Percentiles rank a stretch among this genome's conserved stretches.
phyloP scores from a whole-genome alignment of 164 flowering plant genomes.

The Stephania japonica region DNA sequence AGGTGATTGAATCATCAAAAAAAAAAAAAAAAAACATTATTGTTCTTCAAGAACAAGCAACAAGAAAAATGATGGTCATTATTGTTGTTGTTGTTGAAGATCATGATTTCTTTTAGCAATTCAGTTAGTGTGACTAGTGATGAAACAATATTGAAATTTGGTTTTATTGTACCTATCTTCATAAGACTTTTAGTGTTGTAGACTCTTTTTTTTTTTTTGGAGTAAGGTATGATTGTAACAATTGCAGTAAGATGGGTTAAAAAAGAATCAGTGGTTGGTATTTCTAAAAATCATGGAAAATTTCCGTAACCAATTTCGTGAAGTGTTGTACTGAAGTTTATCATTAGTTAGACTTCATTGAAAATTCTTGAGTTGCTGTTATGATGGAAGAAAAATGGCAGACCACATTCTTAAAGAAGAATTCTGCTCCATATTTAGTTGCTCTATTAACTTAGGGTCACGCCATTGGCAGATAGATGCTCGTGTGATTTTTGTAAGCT shows the following conservation, averaged over 20 bases:
- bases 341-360: background rate
- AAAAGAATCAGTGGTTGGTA: background rate
- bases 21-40: too few species aligned
- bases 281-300: background rate
- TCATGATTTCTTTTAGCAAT: background rate
- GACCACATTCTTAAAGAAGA: background rate
- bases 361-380: background rate
- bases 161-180: background rate
- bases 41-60: too few species aligned
- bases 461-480: too few species aligned
- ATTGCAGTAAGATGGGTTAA: background rate
- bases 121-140: too few species aligned
- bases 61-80: background rate
- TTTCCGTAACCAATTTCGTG: background rate
- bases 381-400: background rate
- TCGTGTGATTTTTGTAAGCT: background rate
- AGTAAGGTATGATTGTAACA: background rate
- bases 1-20: too few species aligned
- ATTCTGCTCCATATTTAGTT: background rate
- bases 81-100: background rate
- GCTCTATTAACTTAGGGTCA: too few species aligned
- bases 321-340: background rate
- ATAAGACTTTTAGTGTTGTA: background rate
- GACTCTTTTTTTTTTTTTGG: too few species aligned
- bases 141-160: background rate